Conservation (phyloP, 495 filamentous ascomycete genomes). For the Penicillium canescens region DNA sequence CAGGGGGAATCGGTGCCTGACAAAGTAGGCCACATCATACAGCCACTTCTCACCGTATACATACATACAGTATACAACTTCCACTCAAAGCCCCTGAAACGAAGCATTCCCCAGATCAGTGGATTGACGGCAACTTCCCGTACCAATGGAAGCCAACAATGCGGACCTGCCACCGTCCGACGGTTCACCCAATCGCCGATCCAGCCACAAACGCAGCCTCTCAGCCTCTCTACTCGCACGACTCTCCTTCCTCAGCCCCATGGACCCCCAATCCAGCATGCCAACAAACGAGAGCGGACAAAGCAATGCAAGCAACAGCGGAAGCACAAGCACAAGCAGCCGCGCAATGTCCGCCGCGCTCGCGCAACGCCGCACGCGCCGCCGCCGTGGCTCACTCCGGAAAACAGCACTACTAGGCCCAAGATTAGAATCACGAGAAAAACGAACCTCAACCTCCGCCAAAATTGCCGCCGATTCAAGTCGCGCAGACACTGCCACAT, state of each 20-base stretch:
- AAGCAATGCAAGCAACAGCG: slow-evolving; percentile 1
- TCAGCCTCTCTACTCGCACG: slow-evolving; percentile 60
- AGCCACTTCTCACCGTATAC: too few species aligned
- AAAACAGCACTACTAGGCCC: slow-evolving; percentile 79
- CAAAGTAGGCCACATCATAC: too few species aligned
- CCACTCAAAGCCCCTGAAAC: too few species aligned
- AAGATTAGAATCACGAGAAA: slow-evolving; percentile 50
- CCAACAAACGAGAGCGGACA: slow-evolving; percentile 6
- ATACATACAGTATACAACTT: too few species aligned
- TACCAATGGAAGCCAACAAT: slow-evolving; percentile 38
- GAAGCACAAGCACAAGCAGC: slow-evolving; percentile 22
- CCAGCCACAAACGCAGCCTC: slow-evolving; percentile 61
- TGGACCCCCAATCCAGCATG: slow-evolving; percentile 28
- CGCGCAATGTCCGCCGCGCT: slow-evolving; percentile 55
- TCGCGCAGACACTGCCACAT: slow-evolving; percentile 38
- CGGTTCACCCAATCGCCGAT: slow-evolving; percentile 32
- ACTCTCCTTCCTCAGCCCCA: slow-evolving; percentile 48
- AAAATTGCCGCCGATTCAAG: slow-evolving; percentile 32
- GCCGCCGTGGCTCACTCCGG: slow-evolving; percentile 74
- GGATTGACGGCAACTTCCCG: too few species aligned
- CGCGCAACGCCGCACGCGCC: slow-evolving; percentile 67
- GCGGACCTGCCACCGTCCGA: slow-evolving; percentile 11
- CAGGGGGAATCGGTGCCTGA: too few species aligned
- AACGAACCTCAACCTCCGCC: slow-evolving; percentile 34
- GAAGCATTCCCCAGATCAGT: too few species aligned